Evolutionary conservation across 1,284 basidiomycete genomes (phyloP).

Genomic region (Abortiporus biennis): DNA sequence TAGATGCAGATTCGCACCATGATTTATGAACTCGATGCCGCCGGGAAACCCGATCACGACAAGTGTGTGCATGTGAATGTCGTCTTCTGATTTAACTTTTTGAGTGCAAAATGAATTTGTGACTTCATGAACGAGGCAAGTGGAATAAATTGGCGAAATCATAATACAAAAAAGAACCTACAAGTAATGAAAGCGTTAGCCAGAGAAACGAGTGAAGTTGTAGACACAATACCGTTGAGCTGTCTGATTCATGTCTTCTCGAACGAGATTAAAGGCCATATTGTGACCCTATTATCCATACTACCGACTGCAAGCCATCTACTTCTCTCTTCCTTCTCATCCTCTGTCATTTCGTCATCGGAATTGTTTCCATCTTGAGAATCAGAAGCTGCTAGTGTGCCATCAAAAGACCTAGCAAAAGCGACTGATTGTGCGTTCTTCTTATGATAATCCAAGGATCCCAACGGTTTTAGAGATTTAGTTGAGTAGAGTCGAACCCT

Average conservation of each 20-base stretch:
- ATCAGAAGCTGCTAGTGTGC: slow-evolving; percentile 25
- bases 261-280: slow-evolving; percentile 79
- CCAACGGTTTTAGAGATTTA: slow-evolving; percentile 70
- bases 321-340: slow-evolving; percentile 45
- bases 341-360: slow-evolving; percentile 41
- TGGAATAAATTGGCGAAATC: no score
- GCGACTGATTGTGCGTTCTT: slow-evolving; percentile 62
- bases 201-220: no score
- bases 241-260: slow-evolving; percentile 23
- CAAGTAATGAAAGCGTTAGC: no score
- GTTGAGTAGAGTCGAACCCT: slow-evolving; percentile 79
- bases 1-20: no score
- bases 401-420: slow-evolving; percentile 44
- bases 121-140: no score
- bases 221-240: no score
- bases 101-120: no score
- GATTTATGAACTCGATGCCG: no score
- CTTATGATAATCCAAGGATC: slow-evolving; percentile 76
- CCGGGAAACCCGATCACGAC: no score
- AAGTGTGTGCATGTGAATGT: no score
- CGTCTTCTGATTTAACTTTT: no score
- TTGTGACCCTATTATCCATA: slow-evolving; percentile 69
- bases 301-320: slow-evolving; percentile 72
- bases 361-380: slow-evolving; percentile 26
- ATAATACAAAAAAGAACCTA: no score